Conservation (phyloP, 2,329 filamentous ascomycete genomes). For the Neurospora sp. region DNA sequence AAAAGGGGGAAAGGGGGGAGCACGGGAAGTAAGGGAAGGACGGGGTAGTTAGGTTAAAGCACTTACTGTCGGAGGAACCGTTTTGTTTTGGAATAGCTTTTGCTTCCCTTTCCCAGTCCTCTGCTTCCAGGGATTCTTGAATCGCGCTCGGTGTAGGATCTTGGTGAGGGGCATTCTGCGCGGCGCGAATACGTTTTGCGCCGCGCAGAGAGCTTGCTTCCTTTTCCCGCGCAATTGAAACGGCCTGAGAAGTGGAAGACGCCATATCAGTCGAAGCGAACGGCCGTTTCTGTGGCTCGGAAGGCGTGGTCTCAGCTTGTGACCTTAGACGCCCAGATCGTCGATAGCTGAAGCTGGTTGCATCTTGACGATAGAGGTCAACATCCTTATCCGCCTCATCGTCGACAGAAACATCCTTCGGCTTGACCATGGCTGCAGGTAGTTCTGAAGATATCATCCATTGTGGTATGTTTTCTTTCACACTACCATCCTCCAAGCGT, state of each 20-base stretch:
- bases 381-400: background rate
- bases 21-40: background rate
- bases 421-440: background rate
- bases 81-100: background rate
- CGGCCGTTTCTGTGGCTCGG: background rate
- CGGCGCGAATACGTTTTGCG: background rate
- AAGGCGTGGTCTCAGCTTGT: background rate
- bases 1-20: background rate
- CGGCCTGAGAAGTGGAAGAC: background rate
- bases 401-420: background rate
- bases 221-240: background rate
- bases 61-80: background rate
- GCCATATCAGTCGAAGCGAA: background rate
- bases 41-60: background rate
- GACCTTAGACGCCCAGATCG: background rate
- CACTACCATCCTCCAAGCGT: background rate
- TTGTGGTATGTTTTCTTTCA: background rate
- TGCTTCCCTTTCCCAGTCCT: background rate
- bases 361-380: background rate
- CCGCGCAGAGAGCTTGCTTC: background rate
- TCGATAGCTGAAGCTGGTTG: background rate
- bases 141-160: background rate
- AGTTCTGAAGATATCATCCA: background rate
- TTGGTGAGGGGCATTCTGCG: background rate
- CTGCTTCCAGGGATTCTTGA: background rate